Evolutionary conservation across 1,139 yeast species (phyloP).

Genomic region (Candida pseudoviswanathii): DNA sequence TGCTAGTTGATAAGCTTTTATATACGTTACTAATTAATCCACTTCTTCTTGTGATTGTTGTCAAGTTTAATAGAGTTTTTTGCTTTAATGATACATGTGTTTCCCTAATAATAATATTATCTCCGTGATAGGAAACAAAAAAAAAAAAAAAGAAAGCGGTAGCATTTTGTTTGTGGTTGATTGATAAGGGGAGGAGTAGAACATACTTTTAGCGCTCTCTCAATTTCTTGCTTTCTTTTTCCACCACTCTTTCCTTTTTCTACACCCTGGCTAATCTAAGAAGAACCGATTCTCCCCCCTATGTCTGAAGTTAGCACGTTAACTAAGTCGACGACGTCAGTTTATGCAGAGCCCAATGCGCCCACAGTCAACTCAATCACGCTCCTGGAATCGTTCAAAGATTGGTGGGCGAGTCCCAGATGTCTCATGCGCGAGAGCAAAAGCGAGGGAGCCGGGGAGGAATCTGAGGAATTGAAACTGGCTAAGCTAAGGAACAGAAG

Average conservation of each 20-base stretch:
- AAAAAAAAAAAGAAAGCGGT: background rate
- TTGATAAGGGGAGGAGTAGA: background rate
- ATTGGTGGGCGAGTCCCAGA: conserved; percentile 38
- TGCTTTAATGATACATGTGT: background rate
- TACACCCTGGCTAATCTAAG: background rate
- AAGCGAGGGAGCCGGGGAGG: background rate
- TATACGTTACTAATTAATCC: background rate
- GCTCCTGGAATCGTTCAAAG: conserved; percentile 30
- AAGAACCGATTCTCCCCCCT: too few species aligned
- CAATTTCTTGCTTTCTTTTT: background rate
- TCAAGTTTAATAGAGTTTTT: background rate
- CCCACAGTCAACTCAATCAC: conserved; percentile 25
- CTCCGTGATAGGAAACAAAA: background rate
- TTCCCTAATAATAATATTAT: background rate
- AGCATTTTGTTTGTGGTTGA: too few species aligned
- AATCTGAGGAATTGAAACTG: conserved; percentile 20
- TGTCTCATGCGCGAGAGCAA: conserved; percentile 5
- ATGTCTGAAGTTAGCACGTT: background rate
- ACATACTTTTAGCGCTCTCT: too few species aligned
- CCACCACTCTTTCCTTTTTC: background rate
- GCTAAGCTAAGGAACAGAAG: conserved; percentile 30
- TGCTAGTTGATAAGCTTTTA: background rate
- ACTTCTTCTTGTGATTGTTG: background rate
- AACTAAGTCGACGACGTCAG: conserved; percentile 1
- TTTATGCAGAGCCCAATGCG: background rate